Conservation (phyloP, 2,329 filamentous ascomycete species). For the Neofusicoccum ribis region DNA sequence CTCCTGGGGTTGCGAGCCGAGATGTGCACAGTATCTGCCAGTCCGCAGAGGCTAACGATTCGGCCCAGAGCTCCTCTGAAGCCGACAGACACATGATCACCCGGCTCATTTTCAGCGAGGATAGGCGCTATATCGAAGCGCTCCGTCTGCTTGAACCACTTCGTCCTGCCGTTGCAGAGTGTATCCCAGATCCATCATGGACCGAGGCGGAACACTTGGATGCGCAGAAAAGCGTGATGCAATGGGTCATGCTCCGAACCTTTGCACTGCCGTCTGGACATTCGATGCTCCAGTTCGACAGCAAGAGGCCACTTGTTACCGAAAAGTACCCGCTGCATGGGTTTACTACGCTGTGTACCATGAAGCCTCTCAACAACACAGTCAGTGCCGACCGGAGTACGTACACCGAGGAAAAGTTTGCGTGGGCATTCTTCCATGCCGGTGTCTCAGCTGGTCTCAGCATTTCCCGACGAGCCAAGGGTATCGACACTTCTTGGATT, state of each 20-base stretch:
- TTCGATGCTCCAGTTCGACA: conserved; percentile 83
- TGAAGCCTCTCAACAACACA: conserved; percentile 88
- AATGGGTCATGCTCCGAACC: conserved; percentile 81
- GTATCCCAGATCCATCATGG: conserved; percentile 73
- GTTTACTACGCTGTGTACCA: conserved; percentile 87
- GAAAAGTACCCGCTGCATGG: conserved; percentile 88
- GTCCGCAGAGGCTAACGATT: conserved; percentile 61
- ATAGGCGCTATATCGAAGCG: conserved; percentile 85
- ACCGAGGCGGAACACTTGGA: conserved; percentile 86
- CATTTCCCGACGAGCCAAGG: conserved; percentile 84
- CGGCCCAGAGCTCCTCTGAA: conserved; percentile 77
- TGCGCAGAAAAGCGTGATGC: conserved; percentile 86
- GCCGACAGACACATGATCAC: conserved; percentile 80
- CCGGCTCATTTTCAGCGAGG: conserved; percentile 84
- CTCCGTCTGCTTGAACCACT: conserved; percentile 81
- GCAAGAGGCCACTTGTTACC: conserved; percentile 83
- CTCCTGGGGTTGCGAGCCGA: conserved; percentile 35
- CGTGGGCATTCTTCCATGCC: conserved; percentile 98
- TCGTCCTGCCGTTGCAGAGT: conserved; percentile 75
- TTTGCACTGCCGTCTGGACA: conserved; percentile 85
- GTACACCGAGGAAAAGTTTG: conserved; percentile 94
- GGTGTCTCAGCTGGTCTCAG: conserved; percentile 90
- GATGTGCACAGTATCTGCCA: conserved; percentile 80
- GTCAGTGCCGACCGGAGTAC: conserved; percentile 86
- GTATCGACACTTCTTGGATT: conserved; percentile 98